Base-by-base conservation (phyloP, 305 asterid species). In the Fraxinus paxiana region DNA sequence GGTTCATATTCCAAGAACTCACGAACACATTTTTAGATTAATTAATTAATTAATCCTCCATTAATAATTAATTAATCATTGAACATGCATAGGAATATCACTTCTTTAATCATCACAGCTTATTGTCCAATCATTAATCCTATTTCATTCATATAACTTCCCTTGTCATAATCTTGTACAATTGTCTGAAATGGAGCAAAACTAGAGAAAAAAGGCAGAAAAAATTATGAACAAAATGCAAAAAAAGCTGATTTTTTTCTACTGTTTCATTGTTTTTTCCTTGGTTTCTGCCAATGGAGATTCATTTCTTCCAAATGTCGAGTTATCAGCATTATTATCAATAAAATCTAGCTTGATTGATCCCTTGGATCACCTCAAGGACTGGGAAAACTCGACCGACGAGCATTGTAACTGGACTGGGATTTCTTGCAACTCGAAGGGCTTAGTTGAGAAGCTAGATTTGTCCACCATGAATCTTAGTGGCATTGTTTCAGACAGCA, bases 381-480 rank as follows among this genome's bases (percentile, higher is more conserved):
- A 86, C 80, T 94, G 98, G 98, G 83, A 77, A 48, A 6, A 46
- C 9, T 72, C 86, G 70, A 43, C 20, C 75, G 48, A 75, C 17
- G 76, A 17, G 54, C 88, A 88, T 61, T 93, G 93, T 78, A 83
- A 76, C 61, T 93, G 97, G 97, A 86, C 86, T 12, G 94, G 95
- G 22, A 81, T 93, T 26, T 77, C 31, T 8, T 92, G 98, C 95
- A 85, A 82, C 88, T 82, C 86, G 3, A 75, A 78, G 26, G 91
- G 94, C 81, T 54, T 79, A n/a, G 92, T 92, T 0, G 88, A 86
- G 79, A 89, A 77, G 83, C 89, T 93, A 51, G 95, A 93, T 43
- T 51, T 93, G 15, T 93, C 97, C 10, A 85, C 80, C 85, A 89
- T 82, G 97, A 93, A 92, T 80, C 90, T 93, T 18, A 93, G 90